Evolutionary conservation across 108 stramenopile species (phyloP), one percentile per base, ranked within the genome.

Genomic region (Mayamaea pseudoterrestris): DNA sequence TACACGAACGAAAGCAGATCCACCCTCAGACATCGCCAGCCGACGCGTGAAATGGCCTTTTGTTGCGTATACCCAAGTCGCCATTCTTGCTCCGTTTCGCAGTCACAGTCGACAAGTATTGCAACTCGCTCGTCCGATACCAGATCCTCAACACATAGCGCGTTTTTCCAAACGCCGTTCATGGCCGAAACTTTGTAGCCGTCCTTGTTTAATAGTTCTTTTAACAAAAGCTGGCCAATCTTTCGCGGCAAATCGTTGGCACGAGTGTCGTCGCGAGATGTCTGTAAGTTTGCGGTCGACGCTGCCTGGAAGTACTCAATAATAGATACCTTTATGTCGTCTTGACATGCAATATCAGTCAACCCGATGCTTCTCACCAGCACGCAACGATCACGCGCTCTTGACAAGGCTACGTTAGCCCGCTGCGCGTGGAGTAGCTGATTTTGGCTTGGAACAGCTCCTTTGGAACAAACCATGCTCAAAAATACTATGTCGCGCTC

Each of bases 401-500:
- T 24, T 0, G 69, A 71, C 42, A 78, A 28, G 13, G 77, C 77
- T 23, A 78, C 77, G 35, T 78, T 78, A 8, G 46, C 47, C 12
- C 77, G 61, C 54, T 78, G 77, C 0, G 36, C 50, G 53, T 78
- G 68, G 58, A 78, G 61, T 20, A 66, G 48, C 44, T 74, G 77
- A 16, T 31, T 57, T 44, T 78, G 77, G 3, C 69, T 70, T 11
- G 60, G 60, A 18, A 66, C 65, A 44, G 50, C 56, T 21, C 66
- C 70, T 29, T 56, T 60, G 23, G 72, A 73, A 32, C 66, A 69
- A 1, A 78, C 77, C 72, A 78, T 66, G 48, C 58, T 61, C 24
- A 78, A 35, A 47, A 67, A 78, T 6, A 78, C 48, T 41, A 78
- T 61, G 31, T 73, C 77, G 18, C 72, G 40, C 41, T 78, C 77